phyloP scores from a whole-genome alignment of 2,329 filamentous ascomycete species.

The Blumeria graminis region DNA sequence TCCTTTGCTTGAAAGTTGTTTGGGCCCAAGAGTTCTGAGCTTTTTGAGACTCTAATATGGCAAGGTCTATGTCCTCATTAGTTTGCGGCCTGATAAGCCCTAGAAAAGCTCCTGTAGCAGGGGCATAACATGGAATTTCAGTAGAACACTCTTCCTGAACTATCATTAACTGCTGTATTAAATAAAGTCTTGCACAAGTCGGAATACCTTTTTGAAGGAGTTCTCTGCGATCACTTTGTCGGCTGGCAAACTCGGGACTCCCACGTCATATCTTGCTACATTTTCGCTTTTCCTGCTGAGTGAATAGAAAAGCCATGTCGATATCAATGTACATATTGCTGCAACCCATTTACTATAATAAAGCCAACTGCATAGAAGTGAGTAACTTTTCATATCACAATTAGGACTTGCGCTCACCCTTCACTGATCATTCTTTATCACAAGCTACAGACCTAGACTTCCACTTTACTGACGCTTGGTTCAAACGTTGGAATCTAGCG shows the following conservation, averaged over 20 bases:
- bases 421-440: too few relatives aligned
- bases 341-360: too few relatives aligned
- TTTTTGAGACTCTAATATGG: slow-evolving; percentile 44
- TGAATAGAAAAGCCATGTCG: too few relatives aligned
- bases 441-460: too few relatives aligned
- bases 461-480: too few relatives aligned
- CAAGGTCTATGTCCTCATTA: slow-evolving; percentile 51
- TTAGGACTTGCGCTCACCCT: too few relatives aligned
- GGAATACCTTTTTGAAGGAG: slow-evolving; percentile 31
- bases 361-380: too few relatives aligned
- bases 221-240: slow-evolving; percentile 31
- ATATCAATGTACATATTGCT: too few relatives aligned
- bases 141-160: slow-evolving; percentile 32
- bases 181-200: neutral
- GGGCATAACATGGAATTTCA: slow-evolving; percentile 64
- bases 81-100: slow-evolving; percentile 58
- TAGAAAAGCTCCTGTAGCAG: slow-evolving; percentile 68
- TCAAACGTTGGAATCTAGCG: too few relatives aligned
- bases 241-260: slow-evolving; percentile 17
- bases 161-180: slow-evolving; percentile 2
- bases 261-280: too few relatives aligned
- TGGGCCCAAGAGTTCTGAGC: slow-evolving; percentile 58
- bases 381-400: too few relatives aligned
- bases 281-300: too few relatives aligned
- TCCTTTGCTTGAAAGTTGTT: slow-evolving; percentile 55